Base-by-base conservation (phyloP, 2,329 filamentous ascomycete species). In the Celoporthe dispersa region DNA sequence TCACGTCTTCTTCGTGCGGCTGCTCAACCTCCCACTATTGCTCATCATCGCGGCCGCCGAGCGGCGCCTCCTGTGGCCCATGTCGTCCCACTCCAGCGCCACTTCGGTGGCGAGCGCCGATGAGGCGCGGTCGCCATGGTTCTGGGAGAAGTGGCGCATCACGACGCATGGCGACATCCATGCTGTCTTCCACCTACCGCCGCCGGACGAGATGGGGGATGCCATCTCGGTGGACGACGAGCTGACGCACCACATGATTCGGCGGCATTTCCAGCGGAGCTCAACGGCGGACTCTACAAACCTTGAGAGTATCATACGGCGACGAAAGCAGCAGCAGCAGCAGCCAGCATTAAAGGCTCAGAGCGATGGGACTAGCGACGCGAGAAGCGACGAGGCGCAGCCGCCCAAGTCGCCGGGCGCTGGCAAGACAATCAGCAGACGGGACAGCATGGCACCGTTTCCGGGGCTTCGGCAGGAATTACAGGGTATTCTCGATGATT, bases 1-100 rank as follows among this genome's bases (percentile, higher is more conserved):
- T 76, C 94, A 97, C 77, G 92, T 97, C 69, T 88, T 90, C 70
- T 87, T 88, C 12, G 91, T 96, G 31, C 89, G 92, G 51, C 81
- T 90, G 11, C 85, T 94, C 75, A 96, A 96, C 78, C 84, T 92
- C 2, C 93, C 93, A 0, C 82, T 94, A 6, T 84, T 97, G 1
- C 84, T 95, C 4, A 75, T 91, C 71, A 92, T 97, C 71, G 88
- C 90, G 25, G 80, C 90, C 28, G 86, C 90, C 72, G 93, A 97
- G 79, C 88, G 93, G 65, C 86, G 87, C 7, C 83, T 88, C 12
- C 85, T 94, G 22, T 93, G 92, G 91, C 79, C 79, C 2, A 71
- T 75, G 75, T 64, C 67, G 16, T 75, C 76, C 35, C 71, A 76
- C 28, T 33, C 41, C 16, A 41, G 9, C 22, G 37, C 33, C 16